These are phyloP conservation scores for Sarcodon aspratus DNA, from an alignment of 768 basidiomycete species.

Conservation along the genomic window DNA sequence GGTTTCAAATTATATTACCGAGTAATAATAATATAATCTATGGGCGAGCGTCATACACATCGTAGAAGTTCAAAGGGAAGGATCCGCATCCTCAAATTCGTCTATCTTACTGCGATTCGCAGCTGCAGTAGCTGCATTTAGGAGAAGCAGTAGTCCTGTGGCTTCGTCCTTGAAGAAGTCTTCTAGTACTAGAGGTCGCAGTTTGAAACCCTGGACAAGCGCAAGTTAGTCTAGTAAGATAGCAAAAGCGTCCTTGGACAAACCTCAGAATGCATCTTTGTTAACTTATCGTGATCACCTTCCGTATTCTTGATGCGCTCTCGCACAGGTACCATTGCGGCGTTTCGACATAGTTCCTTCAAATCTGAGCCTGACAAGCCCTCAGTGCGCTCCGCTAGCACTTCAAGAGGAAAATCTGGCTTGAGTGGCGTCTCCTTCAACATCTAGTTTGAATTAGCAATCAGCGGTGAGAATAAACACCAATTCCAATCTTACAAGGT, in stretches of 20 bases:
- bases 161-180: conserved; percentile 52
- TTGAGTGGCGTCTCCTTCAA: conserved; percentile 65
- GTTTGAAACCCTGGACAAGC: conserved; percentile 55
- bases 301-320: conserved; percentile 59
- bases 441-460: conserved; percentile 44
- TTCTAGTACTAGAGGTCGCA: conserved; percentile 57
- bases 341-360: conserved; percentile 84
- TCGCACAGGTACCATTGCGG: conserved; percentile 86
- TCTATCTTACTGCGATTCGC: neutral
- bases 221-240: neutral
- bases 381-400: conserved; percentile 57
- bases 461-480: neutral
- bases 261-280: conserved; percentile 32
- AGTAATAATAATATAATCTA: no score
- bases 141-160: conserved; percentile 8
- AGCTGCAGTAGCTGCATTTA: neutral
- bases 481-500: conserved; percentile 37
- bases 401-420: conserved; percentile 44
- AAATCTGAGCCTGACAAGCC: conserved; percentile 87
- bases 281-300: conserved; percentile 37
- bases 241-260: conserved; percentile 7
- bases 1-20: no score
- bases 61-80: no score
- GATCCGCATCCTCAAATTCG: neutral
- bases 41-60: no score